phyloP scores from a whole-genome alignment of 2,329 filamentous ascomycete genomes.

The Monosporascus sp. region DNA sequence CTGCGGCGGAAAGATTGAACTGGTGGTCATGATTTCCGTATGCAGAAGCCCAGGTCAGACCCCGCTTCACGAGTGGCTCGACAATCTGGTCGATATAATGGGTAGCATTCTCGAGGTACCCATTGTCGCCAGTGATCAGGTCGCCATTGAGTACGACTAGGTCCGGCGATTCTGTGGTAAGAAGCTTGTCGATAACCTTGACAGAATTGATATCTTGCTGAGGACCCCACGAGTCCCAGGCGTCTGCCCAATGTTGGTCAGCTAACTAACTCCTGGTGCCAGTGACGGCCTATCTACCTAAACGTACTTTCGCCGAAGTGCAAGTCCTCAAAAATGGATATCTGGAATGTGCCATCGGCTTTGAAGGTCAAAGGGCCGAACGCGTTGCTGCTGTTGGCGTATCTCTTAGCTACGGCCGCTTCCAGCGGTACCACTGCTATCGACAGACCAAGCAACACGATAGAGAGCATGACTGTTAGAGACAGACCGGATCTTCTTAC shows the following conservation, averaged over 20 bases:
- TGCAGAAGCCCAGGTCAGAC: slow-evolving; percentile 58
- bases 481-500: neutral
- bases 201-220: slow-evolving; percentile 53
- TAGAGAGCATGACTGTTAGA: slow-evolving; percentile 3
- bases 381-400: slow-evolving; percentile 7
- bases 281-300: too few relatives aligned
- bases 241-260: slow-evolving; percentile 26
- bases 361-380: slow-evolving; percentile 31
- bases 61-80: slow-evolving; percentile 48
- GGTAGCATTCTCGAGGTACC: slow-evolving; percentile 48
- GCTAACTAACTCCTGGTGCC: neutral
- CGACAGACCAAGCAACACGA: slow-evolving; percentile 2
- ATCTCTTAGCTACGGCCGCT: slow-evolving; percentile 15
- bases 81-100: slow-evolving; percentile 56
- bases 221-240: slow-evolving; percentile 39
- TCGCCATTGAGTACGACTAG: slow-evolving; percentile 69
- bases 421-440: slow-evolving; percentile 5
- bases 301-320: slow-evolving; percentile 63
- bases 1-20: slow-evolving; percentile 47
- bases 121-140: slow-evolving; percentile 64
- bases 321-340: slow-evolving; percentile 62
- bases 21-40: slow-evolving; percentile 68
- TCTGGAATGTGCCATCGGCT: slow-evolving; percentile 42
- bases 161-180: slow-evolving; percentile 50
- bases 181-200: slow-evolving; percentile 50